A percentile compares a stretch with the other conserved stretches of the same genome.
Conservation (phyloP, 305 asterid genomes). For the Solanum chacoense region DNA sequence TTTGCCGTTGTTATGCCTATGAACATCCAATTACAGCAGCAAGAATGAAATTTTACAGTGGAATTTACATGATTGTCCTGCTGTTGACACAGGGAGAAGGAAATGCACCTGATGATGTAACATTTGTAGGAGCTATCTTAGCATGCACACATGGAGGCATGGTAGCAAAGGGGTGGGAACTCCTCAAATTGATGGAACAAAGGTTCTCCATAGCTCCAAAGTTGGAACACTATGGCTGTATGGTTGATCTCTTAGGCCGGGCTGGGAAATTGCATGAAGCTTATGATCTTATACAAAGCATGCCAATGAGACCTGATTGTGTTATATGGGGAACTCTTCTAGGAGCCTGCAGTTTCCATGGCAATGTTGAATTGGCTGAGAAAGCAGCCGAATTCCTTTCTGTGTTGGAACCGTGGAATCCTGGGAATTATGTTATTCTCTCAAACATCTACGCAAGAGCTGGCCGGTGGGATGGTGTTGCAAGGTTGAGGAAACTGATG, state of each 20-base stretch:
- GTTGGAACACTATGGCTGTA: constrained; percentile 83
- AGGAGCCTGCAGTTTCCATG: constrained; percentile 79
- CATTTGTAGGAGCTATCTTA: constrained; percentile 74
- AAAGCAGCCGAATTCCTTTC: constrained; percentile 54
- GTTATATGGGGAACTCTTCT: constrained; percentile 81
- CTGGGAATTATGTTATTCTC: constrained; percentile 76
- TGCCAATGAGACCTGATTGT: constrained; percentile 78
- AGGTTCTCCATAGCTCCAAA: constrained; percentile 38
- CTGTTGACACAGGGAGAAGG: constrained; percentile 40
- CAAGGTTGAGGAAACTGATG: constrained; percentile 61
- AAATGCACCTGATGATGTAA: constrained; percentile 60
- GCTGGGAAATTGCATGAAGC: constrained; percentile 64
- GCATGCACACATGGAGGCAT: constrained; percentile 85
- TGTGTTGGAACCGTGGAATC: constrained; percentile 60
- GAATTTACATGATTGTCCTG: constrained; percentile 1
- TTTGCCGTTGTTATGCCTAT: not conserved
- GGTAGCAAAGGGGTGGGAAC: constrained; percentile 48
- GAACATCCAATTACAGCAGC: not conserved
- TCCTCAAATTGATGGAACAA: constrained; percentile 47
- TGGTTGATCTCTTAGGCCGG: constrained; percentile 84
- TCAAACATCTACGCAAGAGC: constrained; percentile 68
- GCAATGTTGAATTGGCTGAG: constrained; percentile 63
- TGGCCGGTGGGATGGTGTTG: constrained; percentile 61
- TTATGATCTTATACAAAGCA: constrained; percentile 38
- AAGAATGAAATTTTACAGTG: not conserved